Evolutionary conservation across 108 stramenopile species (phyloP), one percentile per base, ranked within the genome.

Genomic region (Cylindrotheca closterium): DNA sequence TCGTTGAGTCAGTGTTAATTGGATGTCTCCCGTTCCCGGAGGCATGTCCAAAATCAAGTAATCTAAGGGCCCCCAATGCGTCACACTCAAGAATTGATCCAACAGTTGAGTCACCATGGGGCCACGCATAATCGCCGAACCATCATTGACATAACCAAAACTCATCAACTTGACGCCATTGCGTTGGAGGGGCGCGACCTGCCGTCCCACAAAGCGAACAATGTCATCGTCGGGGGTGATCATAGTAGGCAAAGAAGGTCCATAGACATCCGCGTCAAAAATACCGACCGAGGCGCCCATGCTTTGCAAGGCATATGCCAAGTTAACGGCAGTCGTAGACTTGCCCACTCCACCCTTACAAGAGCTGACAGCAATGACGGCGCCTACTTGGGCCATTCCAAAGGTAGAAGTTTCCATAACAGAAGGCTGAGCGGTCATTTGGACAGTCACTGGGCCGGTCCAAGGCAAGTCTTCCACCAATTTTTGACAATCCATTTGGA

Each of bases 341-440:
- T 99, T 99, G 19, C 98, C 98, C 4, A 99, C 98, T 21, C 98
- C 98, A 21, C 98, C 98, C 78, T 92, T 92, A 79, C 91, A 92
- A 30, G 81, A 82, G 7, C 79, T 83, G 21, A 94, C 93, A 52
- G 93, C 93, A 52, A 94, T 77, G 23, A 91, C 75, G 27, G 86
- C 81, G 19, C 81, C 80, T 26, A 91, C 74, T 62, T 86, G 84
- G 25, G 84, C 60, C 85, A 94, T 81, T 25, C 93, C 93, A 1
- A 71, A 47, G 21, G 72, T 78, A 2, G 70, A 55, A n/a, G 87
- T 79, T 2, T 78, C 77, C 58, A 65, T 68, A 17, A 45, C 34
- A 24, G 62, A 55, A 47, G 79, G 68, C 52, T 83, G 84, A 21
- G 84, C 74, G 17, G 86, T 86, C 73, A 91, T 74, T n/a, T 84